Percentiles rank a stretch among this genome's conserved stretches.
Conservation (phyloP, 2,329 filamentous ascomycete genomes). For the Aspergillus versicolor region DNA sequence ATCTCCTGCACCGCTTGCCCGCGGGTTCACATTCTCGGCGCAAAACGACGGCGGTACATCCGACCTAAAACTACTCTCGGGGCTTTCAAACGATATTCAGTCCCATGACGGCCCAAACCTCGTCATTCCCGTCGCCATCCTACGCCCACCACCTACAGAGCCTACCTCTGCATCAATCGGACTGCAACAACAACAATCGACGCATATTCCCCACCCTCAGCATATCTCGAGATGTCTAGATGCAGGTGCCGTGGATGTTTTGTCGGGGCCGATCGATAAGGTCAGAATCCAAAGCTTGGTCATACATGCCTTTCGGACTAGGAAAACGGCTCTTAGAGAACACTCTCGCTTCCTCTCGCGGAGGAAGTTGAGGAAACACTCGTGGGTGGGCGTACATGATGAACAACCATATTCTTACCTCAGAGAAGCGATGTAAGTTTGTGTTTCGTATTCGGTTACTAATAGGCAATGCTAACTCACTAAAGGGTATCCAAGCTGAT, state of each 20-base stretch:
- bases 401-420: constrained; percentile 86
- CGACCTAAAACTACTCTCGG: constrained; percentile 48
- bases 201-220: constrained; percentile 48
- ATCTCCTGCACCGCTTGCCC: constrained; percentile 32
- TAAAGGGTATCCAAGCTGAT: constrained; percentile 75
- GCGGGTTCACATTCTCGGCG: constrained; percentile 44
- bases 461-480: neutral
- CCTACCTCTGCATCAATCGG: constrained; percentile 16
- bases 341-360: constrained; percentile 70
- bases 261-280: constrained; percentile 73
- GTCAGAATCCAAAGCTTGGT: constrained; percentile 74
- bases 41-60: constrained; percentile 50
- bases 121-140: constrained; percentile 50
- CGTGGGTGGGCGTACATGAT: constrained; percentile 86
- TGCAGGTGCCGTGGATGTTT: constrained; percentile 80
- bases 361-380: constrained; percentile 76
- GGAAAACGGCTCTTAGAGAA: constrained; percentile 72
- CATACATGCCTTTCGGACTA: constrained; percentile 79
- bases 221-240: constrained; percentile 74
- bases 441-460: neutral
- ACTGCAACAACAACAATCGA: constrained; percentile 24
- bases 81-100: constrained; percentile 51
- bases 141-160: constrained; percentile 32
- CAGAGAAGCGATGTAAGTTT: constrained; percentile 73
- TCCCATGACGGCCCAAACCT: constrained; percentile 50